Evolutionary conservation across 2,329 filamentous ascomycete genomes (phyloP).

Genomic region (Pseudovirgaria hyperparasitica): DNA sequence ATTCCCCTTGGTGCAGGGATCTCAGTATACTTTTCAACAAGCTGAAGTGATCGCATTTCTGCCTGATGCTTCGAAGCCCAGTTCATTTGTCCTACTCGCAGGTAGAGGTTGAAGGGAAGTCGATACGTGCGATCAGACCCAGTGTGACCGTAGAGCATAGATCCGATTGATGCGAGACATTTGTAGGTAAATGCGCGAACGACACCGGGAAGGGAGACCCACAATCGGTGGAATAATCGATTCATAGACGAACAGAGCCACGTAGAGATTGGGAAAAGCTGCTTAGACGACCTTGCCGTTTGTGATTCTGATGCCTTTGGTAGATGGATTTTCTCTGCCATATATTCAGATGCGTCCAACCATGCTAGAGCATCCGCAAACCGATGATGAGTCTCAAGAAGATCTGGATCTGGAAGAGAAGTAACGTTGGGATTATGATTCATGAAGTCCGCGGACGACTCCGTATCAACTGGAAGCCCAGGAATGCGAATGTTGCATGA

Average conservation of each 20-base stretch:
- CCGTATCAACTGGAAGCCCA: constrained; percentile 4
- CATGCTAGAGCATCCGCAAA: constrained; percentile 8
- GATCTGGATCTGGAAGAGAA: constrained; percentile 7
- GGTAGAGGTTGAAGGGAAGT: constrained; percentile 11
- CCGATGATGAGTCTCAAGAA: constrained; percentile 6
- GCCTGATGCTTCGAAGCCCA: constrained; percentile 10
- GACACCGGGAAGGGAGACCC: constrained; percentile 5
- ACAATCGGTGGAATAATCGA: constrained; percentile 5
- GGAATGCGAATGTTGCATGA: constrained; percentile 5
- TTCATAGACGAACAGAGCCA: constrained; percentile 3
- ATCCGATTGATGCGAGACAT: constrained; percentile 4
- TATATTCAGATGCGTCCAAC: constrained; percentile 8
- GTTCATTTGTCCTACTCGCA: constrained; percentile 6
- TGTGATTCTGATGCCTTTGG: background rate
- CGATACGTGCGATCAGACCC: constrained; percentile 7
- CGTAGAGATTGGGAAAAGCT: constrained; percentile 3
- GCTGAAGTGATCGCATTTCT: constrained; percentile 7
- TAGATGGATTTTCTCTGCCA: constrained; percentile 2
- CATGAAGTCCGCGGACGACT: constrained; percentile 4
- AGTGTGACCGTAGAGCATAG: constrained; percentile 6
- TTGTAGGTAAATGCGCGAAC: constrained; percentile 9
- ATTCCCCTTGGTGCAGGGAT: constrained; percentile 8
- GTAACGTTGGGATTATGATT: constrained; percentile 5
- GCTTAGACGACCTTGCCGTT: constrained; percentile 1
- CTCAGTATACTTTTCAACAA: constrained; percentile 6